Percentiles rank a stretch among this genome's conserved stretches.
phyloP scores from a whole-genome alignment of 2,329 filamentous ascomycete species.

The Aspergillus jensenii region DNA sequence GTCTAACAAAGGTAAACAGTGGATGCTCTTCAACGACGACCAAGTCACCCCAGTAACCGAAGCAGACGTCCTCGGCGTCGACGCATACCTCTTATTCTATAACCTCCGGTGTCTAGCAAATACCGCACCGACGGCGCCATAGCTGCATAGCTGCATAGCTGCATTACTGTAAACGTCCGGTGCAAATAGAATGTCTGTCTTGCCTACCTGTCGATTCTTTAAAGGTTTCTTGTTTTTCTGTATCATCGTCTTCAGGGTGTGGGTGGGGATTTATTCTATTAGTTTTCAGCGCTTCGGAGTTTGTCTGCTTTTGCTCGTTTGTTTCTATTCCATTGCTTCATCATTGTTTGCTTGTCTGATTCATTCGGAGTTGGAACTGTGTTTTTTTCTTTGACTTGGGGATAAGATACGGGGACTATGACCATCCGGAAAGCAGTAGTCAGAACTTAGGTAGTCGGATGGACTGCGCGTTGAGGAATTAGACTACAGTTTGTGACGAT shows the following conservation, averaged over 20 bases:
- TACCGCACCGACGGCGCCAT: neutral
- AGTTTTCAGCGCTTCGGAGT: neutral
- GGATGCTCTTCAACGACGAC: slow-evolving; percentile 96
- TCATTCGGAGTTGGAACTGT: neutral
- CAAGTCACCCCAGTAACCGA: slow-evolving; percentile 82
- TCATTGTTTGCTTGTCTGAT: neutral
- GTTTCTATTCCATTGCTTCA: too few relatives aligned
- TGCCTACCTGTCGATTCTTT: neutral
- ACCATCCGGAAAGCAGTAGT: too few relatives aligned
- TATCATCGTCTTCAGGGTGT: neutral
- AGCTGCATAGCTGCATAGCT: neutral
- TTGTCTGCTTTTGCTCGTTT: neutral
- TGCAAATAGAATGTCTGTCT: neutral
- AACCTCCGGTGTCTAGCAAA: slow-evolving; percentile 36
- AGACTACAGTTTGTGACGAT: too few relatives aligned
- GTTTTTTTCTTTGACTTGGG: too few relatives aligned
- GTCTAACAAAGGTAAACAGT: slow-evolving; percentile 50
- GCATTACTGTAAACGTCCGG: too few relatives aligned
- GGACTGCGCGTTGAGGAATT: too few relatives aligned
- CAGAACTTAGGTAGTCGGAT: too few relatives aligned
- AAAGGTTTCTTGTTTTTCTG: neutral
- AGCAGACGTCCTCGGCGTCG: slow-evolving; percentile 78
- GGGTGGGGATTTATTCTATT: neutral
- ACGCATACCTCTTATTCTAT: slow-evolving; percentile 92
- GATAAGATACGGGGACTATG: too few relatives aligned